phyloP scores from a whole-genome alignment of 2,329 filamentous ascomycete species.

The Aspergillus pseudoglaucus region DNA sequence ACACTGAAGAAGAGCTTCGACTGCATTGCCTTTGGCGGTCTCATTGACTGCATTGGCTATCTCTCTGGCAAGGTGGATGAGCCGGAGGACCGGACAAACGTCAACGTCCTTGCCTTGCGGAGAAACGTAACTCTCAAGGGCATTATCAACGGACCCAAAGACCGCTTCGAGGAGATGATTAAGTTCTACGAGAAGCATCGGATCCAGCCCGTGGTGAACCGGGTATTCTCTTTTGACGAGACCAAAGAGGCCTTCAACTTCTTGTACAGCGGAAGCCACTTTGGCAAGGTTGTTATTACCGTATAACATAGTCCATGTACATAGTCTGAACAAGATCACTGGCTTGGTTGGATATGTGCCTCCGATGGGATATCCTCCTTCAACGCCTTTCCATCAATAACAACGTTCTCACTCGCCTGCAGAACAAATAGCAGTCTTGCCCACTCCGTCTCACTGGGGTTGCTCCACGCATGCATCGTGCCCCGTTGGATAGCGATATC shows the following conservation, averaged over 20 bases:
- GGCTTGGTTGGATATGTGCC: neutral
- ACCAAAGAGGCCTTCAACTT: constrained; percentile 49
- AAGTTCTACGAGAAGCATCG: constrained; percentile 27
- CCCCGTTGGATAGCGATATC: constrained; percentile 53
- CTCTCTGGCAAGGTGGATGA: constrained; percentile 51
- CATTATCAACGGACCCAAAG: constrained; percentile 57
- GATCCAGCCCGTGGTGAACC: constrained; percentile 45
- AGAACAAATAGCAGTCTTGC: constrained; percentile 39
- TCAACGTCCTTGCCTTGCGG: constrained; percentile 51
- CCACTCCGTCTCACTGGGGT: constrained; percentile 44
- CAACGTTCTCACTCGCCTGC: constrained; percentile 20
- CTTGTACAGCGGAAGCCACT: constrained; percentile 46
- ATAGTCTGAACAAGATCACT: neutral
- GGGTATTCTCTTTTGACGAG: constrained; percentile 48
- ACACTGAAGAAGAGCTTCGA: constrained; percentile 46
- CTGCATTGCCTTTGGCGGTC: constrained; percentile 40
- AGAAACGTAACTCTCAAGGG: constrained; percentile 51
- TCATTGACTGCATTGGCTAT: constrained; percentile 44
- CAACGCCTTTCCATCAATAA: constrained; percentile 14
- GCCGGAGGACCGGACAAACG: constrained; percentile 49
- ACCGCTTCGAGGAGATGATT: constrained; percentile 41
- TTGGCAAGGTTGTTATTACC: constrained; percentile 51
- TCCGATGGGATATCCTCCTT: constrained; percentile 19
- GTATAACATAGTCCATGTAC: constrained; percentile 19
- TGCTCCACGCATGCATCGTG: constrained; percentile 51